Base-by-base conservation (phyloP, 305 asterid genomes). In the Fraxinus baroniana region DNA sequence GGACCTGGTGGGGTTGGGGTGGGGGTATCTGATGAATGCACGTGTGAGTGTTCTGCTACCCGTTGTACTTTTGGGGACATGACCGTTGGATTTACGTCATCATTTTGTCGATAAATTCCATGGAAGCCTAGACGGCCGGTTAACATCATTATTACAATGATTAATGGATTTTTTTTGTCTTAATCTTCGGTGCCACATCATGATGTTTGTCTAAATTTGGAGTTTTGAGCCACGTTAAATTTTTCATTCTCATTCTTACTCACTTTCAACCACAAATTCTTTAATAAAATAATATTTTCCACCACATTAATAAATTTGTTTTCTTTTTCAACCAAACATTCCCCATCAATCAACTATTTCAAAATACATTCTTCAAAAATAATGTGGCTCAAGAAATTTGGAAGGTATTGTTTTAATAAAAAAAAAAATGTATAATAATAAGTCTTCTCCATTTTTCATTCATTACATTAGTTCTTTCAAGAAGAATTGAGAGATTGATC, bases 31-130 rank as follows among this genome's bases (percentile, higher is more conserved):
- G 94, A 77, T 68, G 81, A 60, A 74, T 15, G 86, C 97, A 93
- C 95, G 91, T 91, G 97, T 80, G 70, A 80, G 86, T 82, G 85
- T 80, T 85, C 73, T 76, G 83, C 81, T 87, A 49, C 82, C 85
- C 89, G 89, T 88, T 86, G 82, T 68, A 62, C 66, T 57, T 66
- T 70, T 52, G 78, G 82, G 70, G 77, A 89, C 86, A 88, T 78
- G 93, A 91, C 94, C 97, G 97, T 92, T 92, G 89, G 87, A 60
- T 87, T 81, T 84, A 79, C 71, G 71, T 78, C 68, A 66, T 81
- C 73, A 71, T 74, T 6, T 9, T 35, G 79, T 57, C 41, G 6
- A 71, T 7, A 71, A 71, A 6, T 32, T 71, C 18, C 44, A 30
- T 15, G 18, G 24, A 71, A 15, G 12, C 20, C 66, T 39, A 64